Evolutionary conservation across 192 early-diverging fungal genomes (phyloP).

Genomic region (Entomortierella lignicola): DNA sequence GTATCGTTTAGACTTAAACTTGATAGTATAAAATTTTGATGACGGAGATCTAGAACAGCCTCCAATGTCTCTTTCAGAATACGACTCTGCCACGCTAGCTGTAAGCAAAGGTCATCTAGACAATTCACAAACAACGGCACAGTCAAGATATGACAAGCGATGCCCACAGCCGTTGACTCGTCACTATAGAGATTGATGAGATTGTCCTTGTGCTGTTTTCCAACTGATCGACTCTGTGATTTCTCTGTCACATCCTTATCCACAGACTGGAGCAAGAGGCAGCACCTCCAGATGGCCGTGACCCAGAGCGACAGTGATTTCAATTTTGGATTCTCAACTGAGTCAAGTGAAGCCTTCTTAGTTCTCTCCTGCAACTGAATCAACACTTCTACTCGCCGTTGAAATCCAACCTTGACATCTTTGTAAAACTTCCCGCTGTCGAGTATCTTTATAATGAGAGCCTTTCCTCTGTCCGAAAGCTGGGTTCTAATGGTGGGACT

Average conservation of each 20-base stretch:
- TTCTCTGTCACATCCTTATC: constrained; percentile 29
- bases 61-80: constrained; percentile 27
- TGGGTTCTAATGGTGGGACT: constrained; percentile 14
- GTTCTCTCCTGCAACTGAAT: constrained; percentile 31
- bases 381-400: constrained; percentile 18
- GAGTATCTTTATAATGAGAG: constrained; percentile 25
- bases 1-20: constrained; percentile 36
- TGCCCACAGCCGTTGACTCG: constrained; percentile 41
- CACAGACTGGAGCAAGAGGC: constrained; percentile 41
- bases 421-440: constrained; percentile 49
- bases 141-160: constrained; percentile 36
- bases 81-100: constrained; percentile 25
- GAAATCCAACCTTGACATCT: constrained; percentile 34
- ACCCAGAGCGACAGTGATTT: constrained; percentile 49
- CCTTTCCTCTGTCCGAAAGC: constrained; percentile 23
- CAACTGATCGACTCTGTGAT: background rate
- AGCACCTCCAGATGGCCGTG: constrained; percentile 46
- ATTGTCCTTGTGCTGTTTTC: constrained; percentile 22
- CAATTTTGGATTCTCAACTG: constrained; percentile 23
- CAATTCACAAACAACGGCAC: constrained; percentile 31
- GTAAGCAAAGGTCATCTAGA: constrained; percentile 41
- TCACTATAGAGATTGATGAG: constrained; percentile 44
- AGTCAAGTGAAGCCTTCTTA: constrained; percentile 15
- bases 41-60: constrained; percentile 22
- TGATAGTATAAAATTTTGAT: constrained; percentile 29